Evolutionary conservation across 1,284 basidiomycete genomes (phyloP).

Genomic region (Volvariella volvacea): DNA sequence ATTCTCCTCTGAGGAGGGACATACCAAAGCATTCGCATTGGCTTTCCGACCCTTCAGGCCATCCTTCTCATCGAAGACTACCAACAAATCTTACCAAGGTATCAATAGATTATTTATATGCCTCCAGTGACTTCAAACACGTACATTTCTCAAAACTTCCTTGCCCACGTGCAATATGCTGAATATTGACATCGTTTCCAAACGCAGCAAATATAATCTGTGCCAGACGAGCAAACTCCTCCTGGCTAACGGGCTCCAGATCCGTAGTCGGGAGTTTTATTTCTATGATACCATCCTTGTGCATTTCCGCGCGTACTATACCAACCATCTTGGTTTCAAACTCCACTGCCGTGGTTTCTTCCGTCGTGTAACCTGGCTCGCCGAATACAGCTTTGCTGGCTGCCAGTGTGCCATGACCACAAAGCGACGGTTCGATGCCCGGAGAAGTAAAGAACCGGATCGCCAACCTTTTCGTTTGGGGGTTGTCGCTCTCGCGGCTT

Average conservation of each 20-base stretch:
- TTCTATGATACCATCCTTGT: slow-evolving; percentile 29
- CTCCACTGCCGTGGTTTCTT: slow-evolving; percentile 22
- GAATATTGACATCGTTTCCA: slow-evolving; percentile 28
- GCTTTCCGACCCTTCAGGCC: slow-evolving; percentile 29
- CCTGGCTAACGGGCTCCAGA: slow-evolving; percentile 18
- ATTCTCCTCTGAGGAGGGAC: slow-evolving; percentile 16
- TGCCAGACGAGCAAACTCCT: slow-evolving; percentile 22
- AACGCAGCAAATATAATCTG: slow-evolving; percentile 28
- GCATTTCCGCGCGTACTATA: slow-evolving; percentile 19
- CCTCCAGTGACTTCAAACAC: slow-evolving; percentile 4
- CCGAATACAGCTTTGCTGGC: slow-evolving; percentile 35
- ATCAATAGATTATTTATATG: neutral
- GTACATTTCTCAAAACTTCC: slow-evolving; percentile 25
- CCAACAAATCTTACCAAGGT: slow-evolving; percentile 22
- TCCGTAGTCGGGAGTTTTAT: slow-evolving; percentile 32
- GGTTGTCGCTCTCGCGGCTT: slow-evolving; percentile 7
- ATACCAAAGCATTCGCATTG: slow-evolving; percentile 30
- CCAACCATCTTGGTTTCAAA: slow-evolving; percentile 25
- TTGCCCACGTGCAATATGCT: slow-evolving; percentile 29
- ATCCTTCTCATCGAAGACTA: slow-evolving; percentile 38
- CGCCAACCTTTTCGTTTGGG: slow-evolving; percentile 21
- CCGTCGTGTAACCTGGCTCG: slow-evolving; percentile 16
- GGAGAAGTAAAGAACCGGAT: slow-evolving; percentile 34
- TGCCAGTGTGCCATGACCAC: slow-evolving; percentile 47
- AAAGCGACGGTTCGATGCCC: slow-evolving; percentile 29